phyloP scores from a whole-genome alignment of 1,139 yeast species.

The Taphrina betulina region DNA sequence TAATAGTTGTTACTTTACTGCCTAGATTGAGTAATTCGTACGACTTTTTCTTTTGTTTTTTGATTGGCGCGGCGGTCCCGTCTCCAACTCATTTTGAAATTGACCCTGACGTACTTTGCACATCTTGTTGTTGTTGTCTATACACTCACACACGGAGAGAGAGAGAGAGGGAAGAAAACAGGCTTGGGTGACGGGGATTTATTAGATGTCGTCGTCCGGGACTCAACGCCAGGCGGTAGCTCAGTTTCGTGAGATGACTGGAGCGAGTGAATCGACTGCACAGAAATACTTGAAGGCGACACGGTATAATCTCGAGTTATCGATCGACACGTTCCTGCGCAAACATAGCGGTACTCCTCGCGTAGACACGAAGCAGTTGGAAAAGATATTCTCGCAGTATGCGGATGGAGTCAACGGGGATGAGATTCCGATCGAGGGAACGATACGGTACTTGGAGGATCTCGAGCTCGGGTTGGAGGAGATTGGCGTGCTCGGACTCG shows the following conservation, averaged over 20 bases:
- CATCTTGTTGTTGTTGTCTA: too few species aligned
- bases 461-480: slow-evolving; percentile 74
- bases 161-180: too few species aligned
- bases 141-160: too few species aligned
- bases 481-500: slow-evolving; percentile 64
- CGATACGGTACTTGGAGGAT: slow-evolving; percentile 64
- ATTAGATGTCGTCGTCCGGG: slow-evolving; percentile 16
- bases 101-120: too few species aligned
- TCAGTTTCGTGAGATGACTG: slow-evolving; percentile 19
- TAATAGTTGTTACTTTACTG: too few species aligned
- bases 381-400: slow-evolving; percentile 8
- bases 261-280: slow-evolving; percentile 21
- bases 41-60: too few species aligned
- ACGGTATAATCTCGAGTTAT: slow-evolving; percentile 20
- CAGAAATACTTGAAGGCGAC: slow-evolving; percentile 26
- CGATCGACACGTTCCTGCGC: slow-evolving; percentile 22
- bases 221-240: slow-evolving; percentile 19
- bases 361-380: slow-evolving; percentile 16
- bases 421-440: slow-evolving; percentile 68
- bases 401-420: slow-evolving; percentile 4
- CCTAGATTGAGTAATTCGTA: too few species aligned
- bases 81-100: too few species aligned
- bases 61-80: too few species aligned
- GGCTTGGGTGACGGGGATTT: too few species aligned
- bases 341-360: slow-evolving; percentile 10